phyloP scores from a whole-genome alignment of 495 filamentous ascomycete species.

The Amphirosellinia nigrospora region DNA sequence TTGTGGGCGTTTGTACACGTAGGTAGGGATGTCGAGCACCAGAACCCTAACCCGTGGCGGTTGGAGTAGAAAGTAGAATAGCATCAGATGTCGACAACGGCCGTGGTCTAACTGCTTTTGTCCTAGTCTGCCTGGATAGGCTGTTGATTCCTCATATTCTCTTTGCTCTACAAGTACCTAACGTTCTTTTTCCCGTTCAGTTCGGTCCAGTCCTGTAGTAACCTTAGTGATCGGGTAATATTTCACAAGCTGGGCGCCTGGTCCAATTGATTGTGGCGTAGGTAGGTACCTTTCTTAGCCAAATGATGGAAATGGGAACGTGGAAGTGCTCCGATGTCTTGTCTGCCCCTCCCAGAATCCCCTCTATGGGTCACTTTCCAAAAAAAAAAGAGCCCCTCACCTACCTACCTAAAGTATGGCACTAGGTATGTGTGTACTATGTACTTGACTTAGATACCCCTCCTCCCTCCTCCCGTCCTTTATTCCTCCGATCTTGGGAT shows the following conservation, averaged over 20 bases:
- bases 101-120: slow-evolving; percentile 1
- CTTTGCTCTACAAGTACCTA: no score
- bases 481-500: neutral
- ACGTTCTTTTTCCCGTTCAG: neutral
- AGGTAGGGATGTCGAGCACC: slow-evolving; percentile 1
- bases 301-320: neutral
- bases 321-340: neutral
- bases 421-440: neutral
- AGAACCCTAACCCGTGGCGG: slow-evolving; percentile 2
- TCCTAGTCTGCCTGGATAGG: neutral
- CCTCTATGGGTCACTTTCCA: slow-evolving; percentile 13
- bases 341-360: slow-evolving; percentile 8
- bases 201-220: no score
- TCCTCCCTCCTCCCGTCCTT: slow-evolving; percentile 17
- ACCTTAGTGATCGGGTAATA: slow-evolving; percentile 5
- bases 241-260: slow-evolving; percentile 6
- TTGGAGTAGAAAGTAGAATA: neutral
- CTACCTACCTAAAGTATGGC: neutral
- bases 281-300: neutral
- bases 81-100: neutral
- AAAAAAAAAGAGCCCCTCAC: neutral
- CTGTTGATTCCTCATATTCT: neutral
- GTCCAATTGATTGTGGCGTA: neutral
- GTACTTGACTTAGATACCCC: slow-evolving; percentile 1
- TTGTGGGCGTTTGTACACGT: slow-evolving; percentile 19